A percentile compares a stretch with the other conserved stretches of the same genome.
These are phyloP conservation scores for Cercospora sp. DNA, from an alignment of 2,329 filamentous ascomycete species.

Conservation along the genomic window DNA sequence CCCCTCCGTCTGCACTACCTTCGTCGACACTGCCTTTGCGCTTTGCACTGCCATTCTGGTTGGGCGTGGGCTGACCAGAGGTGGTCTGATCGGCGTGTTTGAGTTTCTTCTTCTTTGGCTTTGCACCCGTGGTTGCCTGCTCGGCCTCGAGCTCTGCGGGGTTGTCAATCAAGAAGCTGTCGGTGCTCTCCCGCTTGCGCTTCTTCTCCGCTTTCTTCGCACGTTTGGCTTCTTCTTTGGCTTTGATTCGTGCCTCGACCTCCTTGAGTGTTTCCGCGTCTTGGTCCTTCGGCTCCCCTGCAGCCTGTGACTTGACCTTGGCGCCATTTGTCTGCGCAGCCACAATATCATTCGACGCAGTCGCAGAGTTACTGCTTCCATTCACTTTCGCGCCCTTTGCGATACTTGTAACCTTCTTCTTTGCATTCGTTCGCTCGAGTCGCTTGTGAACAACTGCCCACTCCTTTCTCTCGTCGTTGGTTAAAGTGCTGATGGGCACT, in stretches of 20 bases:
- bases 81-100: slow-evolving; percentile 57
- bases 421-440: slow-evolving; percentile 14
- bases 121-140: slow-evolving; percentile 59
- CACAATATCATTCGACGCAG: not conserved
- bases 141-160: not conserved
- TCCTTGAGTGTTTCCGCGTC: slow-evolving; percentile 31
- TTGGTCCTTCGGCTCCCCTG: slow-evolving; percentile 30
- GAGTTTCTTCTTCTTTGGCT: slow-evolving; percentile 23
- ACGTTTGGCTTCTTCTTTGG: slow-evolving; percentile 30
- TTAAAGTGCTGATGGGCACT: slow-evolving; percentile 1
- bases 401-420: slow-evolving; percentile 3
- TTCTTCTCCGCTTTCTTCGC: slow-evolving; percentile 35
- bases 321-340: not conserved
- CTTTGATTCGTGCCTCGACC: slow-evolving; percentile 35
- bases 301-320: not conserved
- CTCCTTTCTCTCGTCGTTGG: slow-evolving; percentile 15
- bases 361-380: not conserved
- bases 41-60: not conserved
- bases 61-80: slow-evolving; percentile 2
- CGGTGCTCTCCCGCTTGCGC: slow-evolving; percentile 39
- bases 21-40: slow-evolving; percentile 7
- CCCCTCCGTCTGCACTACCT: not conserved
- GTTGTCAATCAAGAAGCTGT: slow-evolving; percentile 26
- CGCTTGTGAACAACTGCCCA: slow-evolving; percentile 1
- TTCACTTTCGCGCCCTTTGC: not conserved